Evolutionary conservation across 371 early-diverging fungal species (phyloP).

Genomic region (Rhizopus arrhizus): DNA sequence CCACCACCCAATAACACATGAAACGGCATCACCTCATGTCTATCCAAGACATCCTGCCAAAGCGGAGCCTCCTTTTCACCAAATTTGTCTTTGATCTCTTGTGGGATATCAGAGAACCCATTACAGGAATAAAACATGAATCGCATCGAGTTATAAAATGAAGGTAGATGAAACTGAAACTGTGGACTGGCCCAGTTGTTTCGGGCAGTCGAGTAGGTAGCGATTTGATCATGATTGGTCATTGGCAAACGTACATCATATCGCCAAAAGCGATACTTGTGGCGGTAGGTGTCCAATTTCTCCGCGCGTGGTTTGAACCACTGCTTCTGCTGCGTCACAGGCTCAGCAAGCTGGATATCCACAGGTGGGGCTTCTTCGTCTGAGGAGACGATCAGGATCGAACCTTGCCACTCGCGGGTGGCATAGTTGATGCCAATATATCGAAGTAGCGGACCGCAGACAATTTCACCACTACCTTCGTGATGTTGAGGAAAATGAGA

Average conservation of each 20-base stretch:
- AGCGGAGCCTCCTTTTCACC: conserved; percentile 63
- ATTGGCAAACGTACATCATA: conserved; percentile 33
- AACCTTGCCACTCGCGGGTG: conserved; percentile 37
- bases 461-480: conserved; percentile 21
- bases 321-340: conserved; percentile 4
- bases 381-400: conserved; percentile 36
- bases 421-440: conserved; percentile 38
- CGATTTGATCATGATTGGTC: conserved; percentile 19
- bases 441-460: conserved; percentile 41
- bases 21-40: conserved; percentile 71
- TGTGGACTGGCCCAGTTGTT: conserved; percentile 26
- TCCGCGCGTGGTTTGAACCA: conserved; percentile 13
- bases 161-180: conserved; percentile 26
- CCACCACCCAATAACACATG: conserved; percentile 83
- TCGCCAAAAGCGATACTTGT: conserved; percentile 41
- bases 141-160: conserved; percentile 27
- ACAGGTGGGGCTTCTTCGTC: conserved; percentile 30
- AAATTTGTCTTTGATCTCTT: conserved; percentile 53
- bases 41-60: conserved; percentile 75
- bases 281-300: conserved; percentile 28
- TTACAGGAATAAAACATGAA: conserved; percentile 50
- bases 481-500: conserved; percentile 10
- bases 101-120: conserved; percentile 63
- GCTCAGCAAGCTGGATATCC: conserved; percentile 16
- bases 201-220: conserved; percentile 24